Evolutionary conservation across 768 basidiomycete species (phyloP), one percentile per base, ranked within the genome.

Genomic region (Tricholoma flavovirens): DNA sequence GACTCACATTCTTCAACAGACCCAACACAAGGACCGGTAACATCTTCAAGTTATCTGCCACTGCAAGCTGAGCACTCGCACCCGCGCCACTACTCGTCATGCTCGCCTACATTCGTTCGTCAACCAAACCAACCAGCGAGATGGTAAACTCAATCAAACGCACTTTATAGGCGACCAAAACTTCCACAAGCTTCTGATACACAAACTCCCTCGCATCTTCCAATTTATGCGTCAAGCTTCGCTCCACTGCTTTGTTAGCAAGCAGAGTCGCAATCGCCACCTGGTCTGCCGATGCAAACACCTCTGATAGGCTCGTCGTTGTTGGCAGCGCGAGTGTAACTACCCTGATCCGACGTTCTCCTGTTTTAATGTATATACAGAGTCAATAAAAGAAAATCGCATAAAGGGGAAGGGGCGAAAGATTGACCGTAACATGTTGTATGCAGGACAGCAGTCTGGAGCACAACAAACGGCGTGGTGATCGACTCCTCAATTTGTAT

Each of bases 61-160:
- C 83, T 11, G 94, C 90, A 57, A 99, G 75, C 67, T 96, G 93
- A 7, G 94, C 94, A 61, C 91, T 95, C 0, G 97, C 95, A 21
- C 95, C 95, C 1, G 90, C 85, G 14, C 93, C 94, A 3, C 89
- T 87, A 21, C 92, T 86, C 10, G 96, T 98, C 89, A 98, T 98
- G 59, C 91, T 96, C 42, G 86, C 84, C 46, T 48, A 30, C 26
- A 48, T 19, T 6, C 14, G 4, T 48, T 19, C 45, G n/a, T 30
- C 46, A 29, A n/a, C n/a, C 14, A 26, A 15, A 30, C 22, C 21
- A 45, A 24, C 43, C 21, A 30, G 14, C 22, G 6, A 26, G 5
- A 14, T 22, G 1, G 21, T 45, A 14, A 9, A 14, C 15, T 26
- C 24, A 5, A 40, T 19, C 14, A 29, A 48, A 48, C 46, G 7